phyloP scores from a whole-genome alignment of 371 early-diverging fungal species.

The Dinochytrium kinnereticum region DNA sequence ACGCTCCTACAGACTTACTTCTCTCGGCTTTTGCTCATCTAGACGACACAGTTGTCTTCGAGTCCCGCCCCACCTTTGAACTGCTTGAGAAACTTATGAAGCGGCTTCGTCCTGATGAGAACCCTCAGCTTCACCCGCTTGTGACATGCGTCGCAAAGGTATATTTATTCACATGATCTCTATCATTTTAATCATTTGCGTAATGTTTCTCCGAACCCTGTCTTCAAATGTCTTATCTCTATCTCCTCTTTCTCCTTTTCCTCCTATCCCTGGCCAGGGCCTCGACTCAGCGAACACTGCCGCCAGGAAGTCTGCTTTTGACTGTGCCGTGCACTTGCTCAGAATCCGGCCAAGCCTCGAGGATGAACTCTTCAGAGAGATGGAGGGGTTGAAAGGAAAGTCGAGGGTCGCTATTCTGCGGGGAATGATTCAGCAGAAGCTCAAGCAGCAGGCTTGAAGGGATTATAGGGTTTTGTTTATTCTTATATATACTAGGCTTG shows the following conservation, averaged over 20 bases:
- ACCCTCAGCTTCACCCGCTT: not conserved
- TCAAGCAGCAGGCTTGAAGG: not conserved
- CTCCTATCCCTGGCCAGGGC: slow-evolving; percentile 9
- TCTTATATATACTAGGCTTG: too few relatives aligned
- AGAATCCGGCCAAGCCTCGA: not conserved
- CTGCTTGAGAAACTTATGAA: slow-evolving; percentile 14
- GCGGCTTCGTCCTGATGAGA: not conserved
- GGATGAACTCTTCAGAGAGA: slow-evolving; percentile 9
- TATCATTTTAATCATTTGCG: too few relatives aligned
- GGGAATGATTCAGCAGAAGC: slow-evolving; percentile 29
- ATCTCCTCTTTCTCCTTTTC: too few relatives aligned
- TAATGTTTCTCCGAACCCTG: too few relatives aligned
- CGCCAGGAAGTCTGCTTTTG: slow-evolving; percentile 35
- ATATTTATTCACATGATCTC: too few relatives aligned
- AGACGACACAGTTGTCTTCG: not conserved
- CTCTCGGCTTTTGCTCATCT: not conserved
- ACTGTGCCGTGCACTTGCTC: slow-evolving; percentile 24
- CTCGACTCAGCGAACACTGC: slow-evolving; percentile 23
- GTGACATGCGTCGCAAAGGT: not conserved
- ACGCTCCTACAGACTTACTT: not conserved
- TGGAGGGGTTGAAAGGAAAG: slow-evolving; percentile 11
- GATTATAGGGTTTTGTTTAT: too few relatives aligned
- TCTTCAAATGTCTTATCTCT: too few relatives aligned
- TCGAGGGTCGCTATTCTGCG: slow-evolving; percentile 14
- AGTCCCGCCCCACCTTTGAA: slow-evolving; percentile 20